These are phyloP conservation scores for Haemoproteus tartakovskyi DNA, from an alignment of 169 alveolate species.

Conservation along the genomic window DNA sequence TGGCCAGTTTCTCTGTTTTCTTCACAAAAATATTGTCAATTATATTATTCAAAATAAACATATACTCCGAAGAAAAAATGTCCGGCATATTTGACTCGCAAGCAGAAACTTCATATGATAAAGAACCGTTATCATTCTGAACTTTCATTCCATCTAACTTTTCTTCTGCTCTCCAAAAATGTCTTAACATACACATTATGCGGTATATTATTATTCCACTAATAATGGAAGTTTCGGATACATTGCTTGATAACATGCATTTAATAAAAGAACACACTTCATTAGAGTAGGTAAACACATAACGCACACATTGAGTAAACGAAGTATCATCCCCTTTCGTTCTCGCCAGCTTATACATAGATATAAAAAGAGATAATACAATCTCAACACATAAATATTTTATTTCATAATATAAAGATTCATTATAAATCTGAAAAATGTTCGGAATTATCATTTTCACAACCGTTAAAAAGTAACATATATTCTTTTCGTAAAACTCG, in stretches of 20 bases:
- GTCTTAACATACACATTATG: too few relatives aligned
- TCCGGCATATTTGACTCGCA: too few relatives aligned
- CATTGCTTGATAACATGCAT: conserved; percentile 9
- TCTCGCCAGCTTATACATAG: conserved; percentile 28
- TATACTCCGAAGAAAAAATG: too few relatives aligned
- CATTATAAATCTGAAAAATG: conserved; percentile 19
- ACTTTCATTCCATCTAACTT: too few relatives aligned
- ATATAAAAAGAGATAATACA: conserved; percentile 31
- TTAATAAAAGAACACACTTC: conserved; percentile 26
- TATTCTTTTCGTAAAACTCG: conserved; percentile 31
- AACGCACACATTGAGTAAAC: conserved; percentile 15
- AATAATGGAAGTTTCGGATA: conserved; percentile 44
- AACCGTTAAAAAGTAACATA: conserved; percentile 10
- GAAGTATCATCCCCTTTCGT: not conserved
- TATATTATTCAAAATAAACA: too few relatives aligned
- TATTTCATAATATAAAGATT: conserved; percentile 40
- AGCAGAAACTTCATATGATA: too few relatives aligned
- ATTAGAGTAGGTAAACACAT: conserved; percentile 14
- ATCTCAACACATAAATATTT: conserved; percentile 50
- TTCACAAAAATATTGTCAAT: too few relatives aligned
- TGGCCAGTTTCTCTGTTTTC: too few relatives aligned
- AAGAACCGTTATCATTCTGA: too few relatives aligned
- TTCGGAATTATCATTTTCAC: conserved; percentile 53
- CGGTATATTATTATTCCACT: conserved; percentile 53
- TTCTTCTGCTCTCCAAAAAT: too few relatives aligned